Evolutionary conservation across 1,139 yeast species (phyloP), one percentile per base, ranked within the genome.

Genomic region (Taphrina deformans): DNA sequence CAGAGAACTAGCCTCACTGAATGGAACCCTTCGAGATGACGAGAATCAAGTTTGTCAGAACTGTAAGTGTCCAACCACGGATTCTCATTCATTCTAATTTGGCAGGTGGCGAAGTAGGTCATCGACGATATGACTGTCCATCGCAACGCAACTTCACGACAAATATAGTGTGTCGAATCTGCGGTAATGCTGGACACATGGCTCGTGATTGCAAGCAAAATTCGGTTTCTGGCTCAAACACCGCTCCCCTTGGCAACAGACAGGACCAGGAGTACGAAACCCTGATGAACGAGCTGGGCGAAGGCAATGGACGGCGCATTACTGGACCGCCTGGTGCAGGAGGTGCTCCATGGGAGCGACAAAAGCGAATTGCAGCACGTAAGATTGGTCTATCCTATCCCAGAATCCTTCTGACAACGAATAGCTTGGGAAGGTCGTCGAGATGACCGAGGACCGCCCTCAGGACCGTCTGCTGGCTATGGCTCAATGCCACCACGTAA

Each of bases 1-100:
- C 69, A 81, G 97, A 69, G 97, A 93, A 72, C 80, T 95, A 71
- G 99, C 99, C 0, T 87, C 89, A 16, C 80, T 93, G 67, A 95
- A 93, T 77, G 99, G 99, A 76, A 95, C 99, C 0, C 80, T 91
- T 59, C 82, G 98, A 65, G 96, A 89, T 72, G 88, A 85, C 66
- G 86, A 91, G 78, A 78, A 85, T 75, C 79, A 87, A 75, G 80
- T 89, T 71, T 79, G 97, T 79, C 77, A 80, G 71, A 71, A 74
- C 68, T 80, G 86, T 53, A 18, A 53, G 72, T 66, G 27, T 44
- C 33, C 31, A 12, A 12, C 3, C n/a, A 31, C 14, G n/a, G 9
- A 2, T 18, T 16, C 44, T 9, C 7, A 23, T 7, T 35, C 21
- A 31, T 12, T 51, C 66, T 65, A 35, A 16, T 12, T 9, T 18